phyloP scores from a whole-genome alignment of 768 basidiomycete genomes.

The Trametes cingulata region DNA sequence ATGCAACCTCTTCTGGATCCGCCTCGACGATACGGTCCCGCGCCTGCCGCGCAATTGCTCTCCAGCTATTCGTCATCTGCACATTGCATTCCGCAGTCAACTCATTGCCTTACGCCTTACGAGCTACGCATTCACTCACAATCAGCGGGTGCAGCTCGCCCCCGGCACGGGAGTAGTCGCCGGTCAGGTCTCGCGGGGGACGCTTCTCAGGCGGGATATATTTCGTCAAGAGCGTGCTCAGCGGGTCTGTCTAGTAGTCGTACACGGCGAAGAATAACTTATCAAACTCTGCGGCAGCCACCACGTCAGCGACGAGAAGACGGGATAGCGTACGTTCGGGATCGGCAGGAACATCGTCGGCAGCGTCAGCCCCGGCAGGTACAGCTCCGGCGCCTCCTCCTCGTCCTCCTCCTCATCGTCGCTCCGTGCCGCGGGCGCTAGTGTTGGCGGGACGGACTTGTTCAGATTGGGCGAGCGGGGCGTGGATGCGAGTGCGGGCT shows the following conservation, averaged over 20 bases:
- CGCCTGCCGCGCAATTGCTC: conserved; percentile 81
- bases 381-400: conserved; percentile 55
- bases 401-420: conserved; percentile 45
- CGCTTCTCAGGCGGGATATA: conserved; percentile 79
- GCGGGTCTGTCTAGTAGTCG: conserved; percentile 69
- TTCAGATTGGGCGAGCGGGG: conserved; percentile 41
- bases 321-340: conserved; percentile 73
- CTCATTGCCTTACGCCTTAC: not conserved
- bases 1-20: conserved; percentile 64
- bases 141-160: conserved; percentile 78
- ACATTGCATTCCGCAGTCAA: not conserved
- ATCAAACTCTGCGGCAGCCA: conserved; percentile 52
- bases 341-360: conserved; percentile 88
- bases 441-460: conserved; percentile 58
- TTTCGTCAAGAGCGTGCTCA: conserved; percentile 80
- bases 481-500: conserved; percentile 22
- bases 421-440: conserved; percentile 36
- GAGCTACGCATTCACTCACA: conserved; percentile 50
- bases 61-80: conserved; percentile 89
- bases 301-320: conserved; percentile 58
- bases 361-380: conserved; percentile 65
- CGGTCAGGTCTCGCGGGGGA: conserved; percentile 69
- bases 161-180: conserved; percentile 60
- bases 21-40: conserved; percentile 72
- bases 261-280: conserved; percentile 39